Evolutionary conservation across 2,329 filamentous ascomycete genomes (phyloP).

Genomic region (Esteya vermicola): DNA sequence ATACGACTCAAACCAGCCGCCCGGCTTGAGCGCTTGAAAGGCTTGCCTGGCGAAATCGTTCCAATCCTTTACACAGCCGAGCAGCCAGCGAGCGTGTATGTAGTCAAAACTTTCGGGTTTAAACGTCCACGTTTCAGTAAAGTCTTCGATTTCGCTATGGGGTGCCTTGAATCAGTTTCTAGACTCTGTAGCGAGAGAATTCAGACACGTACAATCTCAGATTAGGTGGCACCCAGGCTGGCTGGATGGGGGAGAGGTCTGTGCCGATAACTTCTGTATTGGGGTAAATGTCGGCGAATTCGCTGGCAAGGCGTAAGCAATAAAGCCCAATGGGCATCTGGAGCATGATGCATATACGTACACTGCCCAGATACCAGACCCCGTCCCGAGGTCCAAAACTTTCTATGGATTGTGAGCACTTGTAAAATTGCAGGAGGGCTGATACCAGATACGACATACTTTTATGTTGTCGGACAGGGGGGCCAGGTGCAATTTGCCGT

Average conservation of each 20-base stretch:
- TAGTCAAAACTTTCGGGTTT: not conserved
- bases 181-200: not conserved
- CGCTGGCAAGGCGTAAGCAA: not conserved
- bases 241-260: not conserved
- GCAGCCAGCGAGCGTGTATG: not conserved
- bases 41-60: not conserved
- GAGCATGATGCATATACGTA: not conserved
- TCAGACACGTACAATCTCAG: not conserved
- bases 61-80: not conserved
- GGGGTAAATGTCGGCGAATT: not conserved
- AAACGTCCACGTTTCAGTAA: not conserved
- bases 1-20: not conserved
- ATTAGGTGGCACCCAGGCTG: not conserved
- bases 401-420: not conserved
- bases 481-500: too few species aligned
- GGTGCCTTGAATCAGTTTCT: not conserved
- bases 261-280: not conserved
- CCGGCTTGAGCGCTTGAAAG: not conserved
- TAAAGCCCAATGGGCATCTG: not conserved
- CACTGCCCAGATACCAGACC: not conserved
- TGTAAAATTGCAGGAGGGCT: not conserved
- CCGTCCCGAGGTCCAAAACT: not conserved
- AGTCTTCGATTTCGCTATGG: not conserved
- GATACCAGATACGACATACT: not conserved
- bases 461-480: too few species aligned